Percentiles rank a stretch among this genome's conserved stretches.
These are phyloP conservation scores for Nidularia pulvinata DNA, from an alignment of 768 basidiomycete species.

Conservation along the genomic window DNA sequence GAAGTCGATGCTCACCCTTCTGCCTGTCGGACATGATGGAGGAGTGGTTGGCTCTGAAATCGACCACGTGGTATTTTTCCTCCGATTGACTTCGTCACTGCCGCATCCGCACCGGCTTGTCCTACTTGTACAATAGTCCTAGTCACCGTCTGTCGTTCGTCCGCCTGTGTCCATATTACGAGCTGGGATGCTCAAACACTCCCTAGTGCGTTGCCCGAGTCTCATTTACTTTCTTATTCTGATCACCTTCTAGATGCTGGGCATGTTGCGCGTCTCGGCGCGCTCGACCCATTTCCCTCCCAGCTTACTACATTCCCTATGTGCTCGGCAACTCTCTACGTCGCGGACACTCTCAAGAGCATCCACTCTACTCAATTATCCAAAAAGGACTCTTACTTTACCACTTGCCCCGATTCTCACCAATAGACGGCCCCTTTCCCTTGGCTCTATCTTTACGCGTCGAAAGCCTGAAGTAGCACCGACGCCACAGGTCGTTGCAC, in stretches of 20 bases:
- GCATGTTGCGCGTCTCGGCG: constrained; percentile 30
- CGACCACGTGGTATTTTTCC: neutral
- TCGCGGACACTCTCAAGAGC: constrained; percentile 2
- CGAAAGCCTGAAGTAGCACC: constrained; percentile 45
- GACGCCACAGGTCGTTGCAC: constrained; percentile 64
- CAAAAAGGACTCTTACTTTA: constrained; percentile 1
- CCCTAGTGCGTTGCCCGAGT: constrained; percentile 15
- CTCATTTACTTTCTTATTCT: constrained; percentile 7
- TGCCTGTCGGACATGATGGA: constrained; percentile 34
- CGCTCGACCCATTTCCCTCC: neutral
- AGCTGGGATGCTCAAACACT: constrained; percentile 21
- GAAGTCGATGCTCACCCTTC: constrained; percentile 21
- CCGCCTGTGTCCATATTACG: constrained; percentile 1
- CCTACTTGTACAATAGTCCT: neutral
- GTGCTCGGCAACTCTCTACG: constrained; percentile 5
- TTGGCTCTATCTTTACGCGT: constrained; percentile 47
- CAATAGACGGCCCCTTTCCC: constrained; percentile 29
- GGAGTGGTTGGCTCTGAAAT: neutral
- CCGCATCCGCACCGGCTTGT: no score
- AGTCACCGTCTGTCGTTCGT: constrained; percentile 11
- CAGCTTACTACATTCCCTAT: constrained; percentile 1
- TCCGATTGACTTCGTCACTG: no score
- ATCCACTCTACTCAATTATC: constrained; percentile 4
- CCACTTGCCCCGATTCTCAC: constrained; percentile 11
- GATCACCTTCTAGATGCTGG: constrained; percentile 24